Evolutionary conservation across 495 filamentous ascomycete genomes (phyloP).

Genomic region (Trichoderma orchidacearum): DNA sequence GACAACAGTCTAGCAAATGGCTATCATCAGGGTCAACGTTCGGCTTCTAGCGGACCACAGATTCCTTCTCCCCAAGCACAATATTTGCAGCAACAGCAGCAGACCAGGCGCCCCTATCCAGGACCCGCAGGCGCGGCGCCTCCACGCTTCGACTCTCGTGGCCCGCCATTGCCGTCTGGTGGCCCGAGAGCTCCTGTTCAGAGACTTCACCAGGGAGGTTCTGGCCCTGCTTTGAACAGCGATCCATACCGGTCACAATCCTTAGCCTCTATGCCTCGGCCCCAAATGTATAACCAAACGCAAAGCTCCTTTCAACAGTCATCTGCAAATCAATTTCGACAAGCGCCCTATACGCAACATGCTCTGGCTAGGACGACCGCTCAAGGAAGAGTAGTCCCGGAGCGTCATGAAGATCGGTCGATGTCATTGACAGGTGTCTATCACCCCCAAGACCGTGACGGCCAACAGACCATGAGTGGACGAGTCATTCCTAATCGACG

Average conservation of each 20-base stretch:
- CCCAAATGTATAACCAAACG: conserved; percentile 49
- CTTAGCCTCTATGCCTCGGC: conserved; percentile 61
- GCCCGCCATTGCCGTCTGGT: conserved; percentile 36
- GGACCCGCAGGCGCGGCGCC: conserved; percentile 20
- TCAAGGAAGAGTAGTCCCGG: conserved; percentile 80
- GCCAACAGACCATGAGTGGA: conserved; percentile 80
- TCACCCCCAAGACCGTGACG: conserved; percentile 54
- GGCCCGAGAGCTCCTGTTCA: conserved; percentile 43
- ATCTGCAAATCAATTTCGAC: conserved; percentile 60
- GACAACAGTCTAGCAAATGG: conserved; percentile 34
- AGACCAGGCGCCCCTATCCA: conserved; percentile 37
- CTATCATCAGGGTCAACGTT: conserved; percentile 41
- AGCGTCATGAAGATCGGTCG: conserved; percentile 79
- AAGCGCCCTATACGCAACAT: conserved; percentile 49
- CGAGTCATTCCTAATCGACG: conserved; percentile 62
- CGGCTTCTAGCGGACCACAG: conserved; percentile 29
- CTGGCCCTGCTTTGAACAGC: conserved; percentile 60
- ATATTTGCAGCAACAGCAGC: conserved; percentile 20
- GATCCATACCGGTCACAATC: conserved; percentile 84
- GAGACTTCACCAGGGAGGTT: conserved; percentile 37
- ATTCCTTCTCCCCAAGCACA: conserved; percentile 21
- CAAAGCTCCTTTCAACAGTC: conserved; percentile 52
- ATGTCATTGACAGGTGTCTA: conserved; percentile 87
- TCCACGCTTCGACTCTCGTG: conserved; percentile 21
- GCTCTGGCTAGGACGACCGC: conserved; percentile 55